Conservation (phyloP, 495 filamentous ascomycete species). For the Cercophora newfieldiana region DNA sequence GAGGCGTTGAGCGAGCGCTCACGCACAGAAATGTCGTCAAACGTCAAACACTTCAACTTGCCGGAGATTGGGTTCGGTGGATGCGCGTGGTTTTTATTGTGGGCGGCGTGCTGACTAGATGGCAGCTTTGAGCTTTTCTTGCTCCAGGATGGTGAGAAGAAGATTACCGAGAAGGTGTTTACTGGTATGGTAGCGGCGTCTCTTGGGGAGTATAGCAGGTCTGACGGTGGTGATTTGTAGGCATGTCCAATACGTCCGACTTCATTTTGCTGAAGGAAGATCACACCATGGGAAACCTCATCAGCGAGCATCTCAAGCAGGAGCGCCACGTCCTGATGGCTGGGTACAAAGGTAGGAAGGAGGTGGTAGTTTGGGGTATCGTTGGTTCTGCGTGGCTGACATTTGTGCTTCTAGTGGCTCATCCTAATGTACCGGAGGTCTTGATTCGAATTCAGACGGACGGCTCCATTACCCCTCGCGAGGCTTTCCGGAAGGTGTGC, state of each 20-base stretch:
- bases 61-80: constrained; percentile 16
- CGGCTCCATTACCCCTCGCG: constrained; percentile 78
- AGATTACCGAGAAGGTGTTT: constrained; percentile 81
- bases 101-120: constrained; percentile 20
- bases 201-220: neutral
- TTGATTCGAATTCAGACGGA: constrained; percentile 90
- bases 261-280: constrained; percentile 97
- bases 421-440: constrained; percentile 84
- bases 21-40: neutral
- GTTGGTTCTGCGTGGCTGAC: constrained; percentile 1
- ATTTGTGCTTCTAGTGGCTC: constrained; percentile 57
- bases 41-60: constrained; percentile 24
- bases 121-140: constrained; percentile 88
- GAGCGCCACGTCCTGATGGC: constrained; percentile 78
- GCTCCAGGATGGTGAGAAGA: constrained; percentile 83
- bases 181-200: constrained; percentile 62
- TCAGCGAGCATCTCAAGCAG: constrained; percentile 77
- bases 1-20: neutral
- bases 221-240: constrained; percentile 40
- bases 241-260: constrained; percentile 79
- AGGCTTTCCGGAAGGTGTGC: constrained; percentile 78
- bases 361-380: neutral
- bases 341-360: constrained; percentile 73
- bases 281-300: constrained; percentile 90
- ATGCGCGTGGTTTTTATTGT: neutral